These are phyloP conservation scores for Monosporozyma solicola DNA, from an alignment of 805 yeast genomes.

Conservation along the genomic window DNA sequence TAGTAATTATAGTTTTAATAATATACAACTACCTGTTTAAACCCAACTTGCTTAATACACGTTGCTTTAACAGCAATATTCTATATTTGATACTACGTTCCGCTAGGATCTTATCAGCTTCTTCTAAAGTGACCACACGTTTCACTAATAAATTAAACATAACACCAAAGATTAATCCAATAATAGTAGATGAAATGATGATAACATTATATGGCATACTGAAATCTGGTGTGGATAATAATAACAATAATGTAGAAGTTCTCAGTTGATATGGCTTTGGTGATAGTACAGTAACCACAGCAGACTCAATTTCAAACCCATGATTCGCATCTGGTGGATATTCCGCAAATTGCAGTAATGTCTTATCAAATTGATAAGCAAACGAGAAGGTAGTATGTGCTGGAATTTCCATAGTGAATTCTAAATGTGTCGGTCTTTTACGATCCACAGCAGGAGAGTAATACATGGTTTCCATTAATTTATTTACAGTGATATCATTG, in stretches of 20 bases:
- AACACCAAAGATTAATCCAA: constrained; percentile 88
- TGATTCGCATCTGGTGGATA: constrained; percentile 99
- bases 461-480: constrained; percentile 42
- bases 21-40: background rate
- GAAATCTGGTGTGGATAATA: constrained; percentile 94
- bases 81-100: constrained; percentile 16
- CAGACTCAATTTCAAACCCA: constrained; percentile 92
- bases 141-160: constrained; percentile 71
- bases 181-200: constrained; percentile 83
- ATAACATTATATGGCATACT: constrained; percentile 98
- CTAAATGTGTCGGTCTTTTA: constrained; percentile 72
- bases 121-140: constrained; percentile 66
- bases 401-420: constrained; percentile 57
- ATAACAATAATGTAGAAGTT: constrained; percentile 77
- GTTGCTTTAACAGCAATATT: constrained; percentile 11
- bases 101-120: constrained; percentile 35
- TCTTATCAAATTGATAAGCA: constrained; percentile 77
- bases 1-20: background rate
- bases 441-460: constrained; percentile 78
- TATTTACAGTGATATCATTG: constrained; percentile 17
- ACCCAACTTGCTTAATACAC: constrained; percentile 4
- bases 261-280: constrained; percentile 45
- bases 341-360: constrained; percentile 74
- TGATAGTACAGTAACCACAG: constrained; percentile 54
- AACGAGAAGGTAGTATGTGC: constrained; percentile 50